Evolutionary conservation across 192 early-diverging fungal species (phyloP).

Genomic region (Backusella parvicylindrica): DNA sequence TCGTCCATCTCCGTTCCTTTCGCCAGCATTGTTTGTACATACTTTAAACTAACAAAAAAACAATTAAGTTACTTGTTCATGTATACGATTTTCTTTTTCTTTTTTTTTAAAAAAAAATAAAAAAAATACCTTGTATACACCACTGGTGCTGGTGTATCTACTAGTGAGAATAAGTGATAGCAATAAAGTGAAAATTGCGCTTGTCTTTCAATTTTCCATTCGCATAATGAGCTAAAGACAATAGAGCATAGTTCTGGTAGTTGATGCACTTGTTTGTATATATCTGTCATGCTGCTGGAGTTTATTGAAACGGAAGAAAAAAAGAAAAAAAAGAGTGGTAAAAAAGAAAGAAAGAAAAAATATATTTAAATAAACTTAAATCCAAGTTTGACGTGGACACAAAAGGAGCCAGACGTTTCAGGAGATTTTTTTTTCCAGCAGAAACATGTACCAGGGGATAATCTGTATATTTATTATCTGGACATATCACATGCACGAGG

Average conservation of each 20-base stretch:
- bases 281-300: not conserved
- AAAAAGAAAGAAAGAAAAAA: not conserved
- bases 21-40: not conserved
- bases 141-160: not conserved
- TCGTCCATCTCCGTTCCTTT: slow-evolving; percentile 2
- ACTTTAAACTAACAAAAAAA: slow-evolving; percentile 1
- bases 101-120: no score
- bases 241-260: slow-evolving; percentile 1
- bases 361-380: slow-evolving; percentile 4
- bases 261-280: not conserved
- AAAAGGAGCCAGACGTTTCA: not conserved
- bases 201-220: not conserved
- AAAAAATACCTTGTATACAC: not conserved
- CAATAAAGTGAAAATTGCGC: not conserved
- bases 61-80: not conserved
- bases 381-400: slow-evolving; percentile 5
- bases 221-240: not conserved
- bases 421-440: not conserved
- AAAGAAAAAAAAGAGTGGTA: not conserved
- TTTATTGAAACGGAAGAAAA: not conserved
- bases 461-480: not conserved
- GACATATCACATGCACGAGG: not conserved
- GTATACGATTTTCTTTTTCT: not conserved
- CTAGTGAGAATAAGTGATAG: not conserved
- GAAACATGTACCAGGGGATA: not conserved